Base-by-base conservation (phyloP, 768 basidiomycete genomes). In the Leccinum subgranulosum region DNA sequence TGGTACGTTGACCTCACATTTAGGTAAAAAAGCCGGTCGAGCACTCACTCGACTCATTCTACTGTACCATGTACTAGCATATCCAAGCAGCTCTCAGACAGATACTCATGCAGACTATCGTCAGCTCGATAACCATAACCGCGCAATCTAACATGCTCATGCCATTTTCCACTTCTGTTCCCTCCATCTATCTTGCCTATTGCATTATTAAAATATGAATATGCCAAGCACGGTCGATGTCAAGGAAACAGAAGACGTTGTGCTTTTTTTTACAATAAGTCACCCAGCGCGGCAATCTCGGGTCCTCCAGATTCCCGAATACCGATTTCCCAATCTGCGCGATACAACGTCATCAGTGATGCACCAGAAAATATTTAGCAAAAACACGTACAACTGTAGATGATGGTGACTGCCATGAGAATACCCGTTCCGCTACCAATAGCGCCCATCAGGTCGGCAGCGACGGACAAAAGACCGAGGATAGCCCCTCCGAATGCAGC, bases 401-500 rank as follows among this genome's bases (percentile, higher is more conserved):
- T 97, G 69, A 94, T 98, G 23, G 96, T 97, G 52, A 96, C 94
- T 31, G 94, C 94, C 93, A 98, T 95, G 62, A 98, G 79, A 69
- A 97, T 97, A 81, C 93, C 92, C 6, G 92, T 95, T 49, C 94
- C 94, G 66, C 90, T 93, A 11, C 95, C 95, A 58, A 98, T 89
- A 3, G 96, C 97, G 54, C 97, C 97, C 81, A 95, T 88, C 60
- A 99, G 75, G 69, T 99, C 96, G 3, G 97, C 95, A 11, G 85
- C 81, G 54, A 99, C 95, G 9, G 89, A 91, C 29, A 98, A 77
- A 12, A 97, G 76, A 28, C 95, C 96, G 12, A 98, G 87, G 58
- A 94, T 92, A n/a, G 95, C 97, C 36, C 96, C 96, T 46, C 97
- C 96, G 61, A 98, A 92, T 1, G 95, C 93, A 23, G 96, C 97